Percentiles rank a stretch among this genome's conserved stretches.
phyloP scores from a whole-genome alignment of 1,139 yeast species.

The Hansenula sp. region DNA sequence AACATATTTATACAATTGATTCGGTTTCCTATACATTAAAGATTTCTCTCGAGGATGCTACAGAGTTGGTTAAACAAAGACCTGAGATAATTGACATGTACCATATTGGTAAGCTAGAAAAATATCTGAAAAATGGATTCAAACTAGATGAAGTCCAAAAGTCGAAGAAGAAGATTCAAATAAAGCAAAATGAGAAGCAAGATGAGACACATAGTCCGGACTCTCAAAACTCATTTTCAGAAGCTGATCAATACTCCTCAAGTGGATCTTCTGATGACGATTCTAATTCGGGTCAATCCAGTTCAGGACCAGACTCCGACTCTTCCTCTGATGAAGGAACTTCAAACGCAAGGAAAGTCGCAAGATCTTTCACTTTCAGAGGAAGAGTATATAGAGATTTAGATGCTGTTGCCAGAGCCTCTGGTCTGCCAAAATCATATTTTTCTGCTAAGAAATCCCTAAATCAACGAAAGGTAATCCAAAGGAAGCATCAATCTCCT shows the following conservation, averaged over 20 bases:
- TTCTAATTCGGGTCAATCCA: background rate
- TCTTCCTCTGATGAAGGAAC: background rate
- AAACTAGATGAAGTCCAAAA: background rate
- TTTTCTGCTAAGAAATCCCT: conserved; percentile 11
- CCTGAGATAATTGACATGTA: conserved; percentile 18
- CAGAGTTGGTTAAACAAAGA: conserved; percentile 15
- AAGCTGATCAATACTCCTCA: too few species aligned
- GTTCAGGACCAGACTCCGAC: conserved; percentile 1
- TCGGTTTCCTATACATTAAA: conserved; percentile 16
- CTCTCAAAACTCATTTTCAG: too few species aligned
- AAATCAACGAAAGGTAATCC: background rate
- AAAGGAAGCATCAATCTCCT: background rate
- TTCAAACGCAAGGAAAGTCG: too few species aligned
- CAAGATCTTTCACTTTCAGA: conserved; percentile 9
- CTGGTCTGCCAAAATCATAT: conserved; percentile 20
- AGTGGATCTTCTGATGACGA: too few species aligned
- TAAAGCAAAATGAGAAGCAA: too few species aligned
- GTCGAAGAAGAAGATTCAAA: background rate
- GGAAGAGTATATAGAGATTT: conserved; percentile 17
- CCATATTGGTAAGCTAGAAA: conserved; percentile 14
- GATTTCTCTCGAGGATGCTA: conserved; percentile 16
- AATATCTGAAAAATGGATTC: conserved; percentile 7
- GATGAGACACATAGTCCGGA: too few species aligned
- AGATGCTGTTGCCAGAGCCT: conserved; percentile 14
- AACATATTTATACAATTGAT: conserved; percentile 23